Evolutionary conservation across 495 filamentous ascomycete species (phyloP).

Genomic region (Choiromyces venosus): DNA sequence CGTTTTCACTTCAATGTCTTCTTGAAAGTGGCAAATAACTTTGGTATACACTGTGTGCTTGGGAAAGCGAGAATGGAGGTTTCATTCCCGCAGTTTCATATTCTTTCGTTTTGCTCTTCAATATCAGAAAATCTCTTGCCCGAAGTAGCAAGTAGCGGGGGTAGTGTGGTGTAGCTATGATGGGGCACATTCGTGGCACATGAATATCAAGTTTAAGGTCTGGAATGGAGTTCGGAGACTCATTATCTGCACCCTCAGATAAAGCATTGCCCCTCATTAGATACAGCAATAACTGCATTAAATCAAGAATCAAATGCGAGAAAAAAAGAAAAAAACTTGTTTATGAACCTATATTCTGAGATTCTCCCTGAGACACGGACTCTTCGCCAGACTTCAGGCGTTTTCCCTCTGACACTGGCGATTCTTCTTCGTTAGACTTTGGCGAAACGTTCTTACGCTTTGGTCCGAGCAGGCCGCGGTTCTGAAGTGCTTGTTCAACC

Average conservation of each 20-base stretch:
- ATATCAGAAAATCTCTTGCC: not conserved
- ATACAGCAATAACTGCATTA: not conserved
- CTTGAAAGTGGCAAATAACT: no score
- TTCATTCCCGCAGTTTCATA: not conserved
- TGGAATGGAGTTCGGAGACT: not conserved
- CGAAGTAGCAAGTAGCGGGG: not conserved
- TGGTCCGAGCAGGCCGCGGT: not conserved
- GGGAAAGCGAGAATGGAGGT: not conserved
- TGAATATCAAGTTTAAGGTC: not conserved
- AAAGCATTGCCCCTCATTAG: not conserved
- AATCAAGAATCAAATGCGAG: not conserved
- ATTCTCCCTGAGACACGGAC: not conserved
- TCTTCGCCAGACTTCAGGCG: not conserved
- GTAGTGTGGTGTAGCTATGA: not conserved
- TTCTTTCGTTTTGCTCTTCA: not conserved
- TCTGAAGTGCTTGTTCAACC: not conserved
- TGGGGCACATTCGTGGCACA: not conserved
- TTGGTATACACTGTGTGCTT: no score
- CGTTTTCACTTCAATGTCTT: no score
- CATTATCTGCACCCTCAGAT: not conserved
- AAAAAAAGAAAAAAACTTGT: not conserved
- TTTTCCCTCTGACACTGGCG: not conserved
- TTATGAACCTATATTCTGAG: not conserved
- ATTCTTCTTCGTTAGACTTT: not conserved
- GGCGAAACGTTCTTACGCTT: not conserved